Conservation (phyloP, 805 yeast genomes). For the Candida yuanshanica region DNA sequence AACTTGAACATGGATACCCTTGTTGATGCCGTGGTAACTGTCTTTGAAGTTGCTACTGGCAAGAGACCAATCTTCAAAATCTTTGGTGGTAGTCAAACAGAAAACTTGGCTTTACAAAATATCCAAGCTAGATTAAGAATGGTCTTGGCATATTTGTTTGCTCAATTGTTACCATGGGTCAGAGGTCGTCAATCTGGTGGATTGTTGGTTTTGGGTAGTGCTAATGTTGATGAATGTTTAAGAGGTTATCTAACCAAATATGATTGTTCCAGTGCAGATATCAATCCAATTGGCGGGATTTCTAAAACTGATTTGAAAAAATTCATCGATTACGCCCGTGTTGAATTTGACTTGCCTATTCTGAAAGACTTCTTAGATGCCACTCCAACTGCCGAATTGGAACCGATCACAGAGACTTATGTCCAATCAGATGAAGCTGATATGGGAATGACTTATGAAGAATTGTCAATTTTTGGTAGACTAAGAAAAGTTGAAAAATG, state of each 20-base stretch:
- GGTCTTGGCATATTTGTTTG: conserved; percentile 91
- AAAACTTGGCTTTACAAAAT: conserved; percentile 91
- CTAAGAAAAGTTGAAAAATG: conserved; percentile 88
- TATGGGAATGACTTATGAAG: conserved; percentile 98
- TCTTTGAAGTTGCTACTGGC: conserved; percentile 88
- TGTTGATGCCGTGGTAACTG: conserved; percentile 64
- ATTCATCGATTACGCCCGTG: conserved; percentile 77
- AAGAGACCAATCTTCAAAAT: conserved; percentile 83
- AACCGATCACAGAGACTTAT: conserved; percentile 87
- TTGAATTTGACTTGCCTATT: conserved; percentile 67
- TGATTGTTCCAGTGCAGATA: conserved; percentile 96
- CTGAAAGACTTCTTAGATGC: conserved; percentile 78
- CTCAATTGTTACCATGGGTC: conserved; percentile 94
- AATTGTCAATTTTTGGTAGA: conserved; percentile 83
- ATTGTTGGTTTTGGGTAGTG: conserved; percentile 85
- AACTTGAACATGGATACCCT: conserved; percentile 88
- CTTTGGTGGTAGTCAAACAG: conserved; percentile 89
- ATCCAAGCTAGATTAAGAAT: conserved; percentile 94
- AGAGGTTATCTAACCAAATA: conserved; percentile 95
- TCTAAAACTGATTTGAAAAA: conserved; percentile 88
- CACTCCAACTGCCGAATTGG: conserved; percentile 96
- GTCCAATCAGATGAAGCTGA: conserved; percentile 96
- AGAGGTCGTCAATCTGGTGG: conserved; percentile 67
- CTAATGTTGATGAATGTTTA: conserved; percentile 94
- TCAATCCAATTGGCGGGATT: conserved; percentile 98